phyloP scores from a whole-genome alignment of 305 asterid genomes.

The Fraxinus latifolia region DNA sequence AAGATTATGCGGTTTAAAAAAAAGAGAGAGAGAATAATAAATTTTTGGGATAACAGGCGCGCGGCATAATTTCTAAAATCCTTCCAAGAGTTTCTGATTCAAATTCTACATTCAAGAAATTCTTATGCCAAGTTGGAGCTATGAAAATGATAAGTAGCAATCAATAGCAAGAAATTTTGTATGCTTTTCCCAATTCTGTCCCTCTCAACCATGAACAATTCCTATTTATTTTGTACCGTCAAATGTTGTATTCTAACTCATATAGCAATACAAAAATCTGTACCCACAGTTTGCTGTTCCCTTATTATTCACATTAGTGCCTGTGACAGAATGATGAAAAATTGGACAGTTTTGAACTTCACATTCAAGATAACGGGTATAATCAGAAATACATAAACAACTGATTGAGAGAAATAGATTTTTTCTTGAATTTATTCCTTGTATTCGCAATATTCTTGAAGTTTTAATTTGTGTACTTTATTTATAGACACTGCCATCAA shows the following conservation, averaged over 20 bases:
- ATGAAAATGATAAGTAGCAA: slow-evolving; percentile 26
- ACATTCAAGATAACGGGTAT: slow-evolving; percentile 72
- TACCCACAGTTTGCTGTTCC: background rate
- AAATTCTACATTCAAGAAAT: background rate
- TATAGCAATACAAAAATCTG: background rate
- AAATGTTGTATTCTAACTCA: background rate
- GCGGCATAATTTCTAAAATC: background rate
- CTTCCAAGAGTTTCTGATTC: background rate
- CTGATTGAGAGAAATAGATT: slow-evolving; percentile 52
- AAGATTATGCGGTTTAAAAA: no score
- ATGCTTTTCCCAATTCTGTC: slow-evolving; percentile 40
- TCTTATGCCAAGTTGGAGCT: background rate
- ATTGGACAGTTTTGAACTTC: slow-evolving; percentile 53
- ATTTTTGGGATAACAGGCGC: no score
- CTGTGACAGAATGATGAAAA: slow-evolving; percentile 42
- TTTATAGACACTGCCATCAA: slow-evolving; percentile 40
- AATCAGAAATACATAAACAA: slow-evolving; percentile 71
- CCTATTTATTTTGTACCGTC: slow-evolving; percentile 12
- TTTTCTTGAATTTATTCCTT: slow-evolving; percentile 47
- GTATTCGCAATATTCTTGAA: slow-evolving; percentile 65
- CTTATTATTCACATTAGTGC: slow-evolving; percentile 22
- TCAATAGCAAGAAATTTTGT: slow-evolving; percentile 36
- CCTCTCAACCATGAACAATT: slow-evolving; percentile 19
- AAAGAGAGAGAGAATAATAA: no score
- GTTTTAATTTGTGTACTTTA: slow-evolving; percentile 29